Conservation (phyloP, 1,284 basidiomycete species). For the Cyathus olla region DNA sequence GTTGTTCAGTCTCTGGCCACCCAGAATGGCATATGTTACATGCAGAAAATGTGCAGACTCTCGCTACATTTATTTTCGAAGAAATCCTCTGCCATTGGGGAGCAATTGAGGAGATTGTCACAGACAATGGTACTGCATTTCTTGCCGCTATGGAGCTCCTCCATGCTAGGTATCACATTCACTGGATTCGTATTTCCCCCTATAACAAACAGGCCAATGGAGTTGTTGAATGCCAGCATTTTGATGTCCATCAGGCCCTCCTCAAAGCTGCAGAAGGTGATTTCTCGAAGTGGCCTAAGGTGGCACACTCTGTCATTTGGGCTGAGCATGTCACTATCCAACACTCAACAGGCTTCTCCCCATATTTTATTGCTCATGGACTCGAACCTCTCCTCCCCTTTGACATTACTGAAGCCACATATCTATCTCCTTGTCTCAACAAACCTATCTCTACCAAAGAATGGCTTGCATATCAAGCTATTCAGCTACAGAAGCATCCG, state of each 20-base stretch:
- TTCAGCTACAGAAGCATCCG: conserved; percentile 25
- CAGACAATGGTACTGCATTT: no score
- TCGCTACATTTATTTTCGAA: conserved; percentile 37
- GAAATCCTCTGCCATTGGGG: neutral
- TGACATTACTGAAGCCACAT: conserved; percentile 37
- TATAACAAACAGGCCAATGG: no score
- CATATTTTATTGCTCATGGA: conserved; percentile 42
- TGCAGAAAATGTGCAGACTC: conserved; percentile 19
- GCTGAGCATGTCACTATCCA: conserved; percentile 39
- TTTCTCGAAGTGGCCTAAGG: no score
- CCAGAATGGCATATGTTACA: conserved; percentile 35
- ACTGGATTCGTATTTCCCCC: no score
- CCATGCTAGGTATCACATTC: no score
- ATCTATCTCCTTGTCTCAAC: conserved; percentile 21
- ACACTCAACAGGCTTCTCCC: conserved; percentile 26
- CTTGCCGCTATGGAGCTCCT: no score
- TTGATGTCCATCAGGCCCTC: no score
- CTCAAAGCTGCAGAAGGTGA: no score
- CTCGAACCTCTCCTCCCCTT: conserved; percentile 28
- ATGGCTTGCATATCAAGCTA: conserved; percentile 21
- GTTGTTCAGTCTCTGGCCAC: conserved; percentile 34
- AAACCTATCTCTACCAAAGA: conserved; percentile 18
- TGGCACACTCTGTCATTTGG: conserved; percentile 29
- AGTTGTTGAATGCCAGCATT: no score
- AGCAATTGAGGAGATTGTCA: no score